A percentile compares a stretch with the other conserved stretches of the same genome.
phyloP scores from a whole-genome alignment of 768 basidiomycete genomes.

The Boletus insuetus region DNA sequence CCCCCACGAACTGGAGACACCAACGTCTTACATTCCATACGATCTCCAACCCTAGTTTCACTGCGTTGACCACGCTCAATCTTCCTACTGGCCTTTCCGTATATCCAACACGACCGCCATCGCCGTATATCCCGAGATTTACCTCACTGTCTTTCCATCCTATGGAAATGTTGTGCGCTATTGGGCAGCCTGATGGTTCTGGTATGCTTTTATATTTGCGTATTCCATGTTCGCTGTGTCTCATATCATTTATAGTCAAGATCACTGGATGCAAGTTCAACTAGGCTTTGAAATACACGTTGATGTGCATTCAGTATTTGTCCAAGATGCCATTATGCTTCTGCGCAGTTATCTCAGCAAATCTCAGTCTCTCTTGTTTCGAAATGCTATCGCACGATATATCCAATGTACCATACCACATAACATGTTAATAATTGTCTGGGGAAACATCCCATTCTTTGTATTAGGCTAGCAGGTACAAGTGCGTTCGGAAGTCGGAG shows the following conservation, averaged over 20 bases:
- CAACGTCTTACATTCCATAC: constrained; percentile 65
- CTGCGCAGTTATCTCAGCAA: constrained; percentile 11
- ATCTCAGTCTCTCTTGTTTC: constrained; percentile 12
- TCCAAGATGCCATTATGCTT: not conserved
- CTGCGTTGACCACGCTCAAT: constrained; percentile 41
- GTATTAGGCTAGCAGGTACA: too few species aligned
- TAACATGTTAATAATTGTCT: not conserved
- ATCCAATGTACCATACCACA: constrained; percentile 20
- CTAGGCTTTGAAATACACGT: constrained; percentile 1
- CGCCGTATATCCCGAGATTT: constrained; percentile 57
- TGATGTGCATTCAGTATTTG: not conserved
- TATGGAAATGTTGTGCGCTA: constrained; percentile 77
- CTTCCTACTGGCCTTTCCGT: constrained; percentile 54
- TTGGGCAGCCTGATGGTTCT: constrained; percentile 69
- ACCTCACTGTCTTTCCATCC: constrained; percentile 81
- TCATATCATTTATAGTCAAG: constrained; percentile 39
- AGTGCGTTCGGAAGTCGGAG: not conserved
- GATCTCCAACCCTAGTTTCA: constrained; percentile 36
- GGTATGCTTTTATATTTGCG: constrained; percentile 33
- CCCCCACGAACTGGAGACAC: constrained; percentile 57
- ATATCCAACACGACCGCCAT: constrained; percentile 56
- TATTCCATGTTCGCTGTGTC: not conserved
- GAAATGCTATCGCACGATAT: constrained; percentile 8
- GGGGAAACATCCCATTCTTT: not conserved
- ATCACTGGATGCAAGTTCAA: constrained; percentile 57